Percentiles rank a stretch among this genome's conserved stretches.
These are phyloP conservation scores for Aeminium ludgeri DNA, from an alignment of 495 filamentous ascomycete genomes.

Conservation along the genomic window DNA sequence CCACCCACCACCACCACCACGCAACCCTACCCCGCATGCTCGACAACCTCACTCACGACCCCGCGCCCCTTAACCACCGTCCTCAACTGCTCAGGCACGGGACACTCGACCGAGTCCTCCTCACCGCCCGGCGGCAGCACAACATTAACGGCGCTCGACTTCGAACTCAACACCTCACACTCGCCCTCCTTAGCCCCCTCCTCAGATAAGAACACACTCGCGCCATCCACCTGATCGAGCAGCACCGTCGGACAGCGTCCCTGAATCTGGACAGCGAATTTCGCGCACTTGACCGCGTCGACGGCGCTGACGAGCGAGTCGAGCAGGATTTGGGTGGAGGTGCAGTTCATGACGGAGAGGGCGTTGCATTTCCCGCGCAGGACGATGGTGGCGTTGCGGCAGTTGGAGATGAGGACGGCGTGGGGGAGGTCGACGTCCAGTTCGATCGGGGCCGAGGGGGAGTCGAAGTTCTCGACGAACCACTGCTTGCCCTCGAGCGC, in stretches of 20 bases:
- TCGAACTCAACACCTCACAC: constrained; percentile 82
- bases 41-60: constrained; percentile 73
- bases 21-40: constrained; percentile 74
- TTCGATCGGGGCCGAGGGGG: constrained; percentile 45
- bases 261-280: constrained; percentile 65
- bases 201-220: constrained; percentile 64
- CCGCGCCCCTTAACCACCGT: constrained; percentile 59
- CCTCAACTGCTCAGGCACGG: constrained; percentile 80
- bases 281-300: constrained; percentile 83
- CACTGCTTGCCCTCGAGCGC: constrained; percentile 92
- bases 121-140: constrained; percentile 55
- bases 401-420: constrained; percentile 78
- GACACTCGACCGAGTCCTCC: constrained; percentile 66
- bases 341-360: constrained; percentile 81
- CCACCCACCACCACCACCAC: too few species aligned
- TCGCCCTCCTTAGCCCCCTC: constrained; percentile 55
- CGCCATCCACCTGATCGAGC: constrained; percentile 85
- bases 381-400: constrained; percentile 78
- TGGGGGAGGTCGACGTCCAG: constrained; percentile 68
- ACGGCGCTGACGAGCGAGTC: constrained; percentile 81
- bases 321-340: constrained; percentile 64
- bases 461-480: constrained; percentile 88
- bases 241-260: constrained; percentile 71
- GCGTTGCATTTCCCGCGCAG: constrained; percentile 87
- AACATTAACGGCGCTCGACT: constrained; percentile 69